Percentiles rank a stretch among this genome's conserved stretches.
phyloP scores from a whole-genome alignment of 129 eudicot genomes.

The Sambucus nigra region DNA sequence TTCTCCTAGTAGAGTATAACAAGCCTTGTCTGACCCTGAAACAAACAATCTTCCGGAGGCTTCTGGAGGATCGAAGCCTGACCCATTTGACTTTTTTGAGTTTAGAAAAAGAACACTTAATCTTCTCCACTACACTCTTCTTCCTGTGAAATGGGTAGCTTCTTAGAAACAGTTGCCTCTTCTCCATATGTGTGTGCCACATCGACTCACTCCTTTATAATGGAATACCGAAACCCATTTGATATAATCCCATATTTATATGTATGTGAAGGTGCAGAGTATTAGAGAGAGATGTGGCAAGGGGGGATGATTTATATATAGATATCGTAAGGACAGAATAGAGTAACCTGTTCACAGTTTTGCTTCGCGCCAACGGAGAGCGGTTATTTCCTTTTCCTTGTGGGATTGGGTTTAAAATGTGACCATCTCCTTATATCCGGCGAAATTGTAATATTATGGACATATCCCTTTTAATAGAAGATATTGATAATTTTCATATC shows the following conservation, averaged over 20 bases:
- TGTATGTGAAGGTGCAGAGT: not conserved
- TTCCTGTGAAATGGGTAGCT: slow-evolving; percentile 82
- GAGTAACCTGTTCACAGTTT: no score
- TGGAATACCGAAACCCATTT: slow-evolving; percentile 10
- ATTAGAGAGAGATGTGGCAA: slow-evolving; percentile 10
- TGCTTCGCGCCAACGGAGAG: no score
- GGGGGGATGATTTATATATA: no score
- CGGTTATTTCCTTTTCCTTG: no score
- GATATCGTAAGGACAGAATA: no score
- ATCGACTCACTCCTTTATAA: slow-evolving; percentile 22
- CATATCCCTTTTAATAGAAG: no score
- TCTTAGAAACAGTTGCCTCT: slow-evolving; percentile 71
- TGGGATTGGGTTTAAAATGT: no score
- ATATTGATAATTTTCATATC: no score
- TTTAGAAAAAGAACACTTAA: slow-evolving; percentile 49
- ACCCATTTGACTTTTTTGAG: slow-evolving; percentile 48
- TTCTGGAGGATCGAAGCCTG: slow-evolving; percentile 45
- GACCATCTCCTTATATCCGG: no score
- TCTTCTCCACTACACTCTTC: slow-evolving; percentile 38
- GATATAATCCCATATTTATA: slow-evolving; percentile 16
- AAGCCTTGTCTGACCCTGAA: slow-evolving; percentile 47
- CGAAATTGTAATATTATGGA: no score
- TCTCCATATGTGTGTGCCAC: slow-evolving; percentile 51
- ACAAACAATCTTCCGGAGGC: slow-evolving; percentile 44
- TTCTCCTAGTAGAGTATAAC: slow-evolving; percentile 27